Conservation (phyloP, 2,329 filamentous ascomycete genomes). For the Coleophoma eucalyptorum region DNA sequence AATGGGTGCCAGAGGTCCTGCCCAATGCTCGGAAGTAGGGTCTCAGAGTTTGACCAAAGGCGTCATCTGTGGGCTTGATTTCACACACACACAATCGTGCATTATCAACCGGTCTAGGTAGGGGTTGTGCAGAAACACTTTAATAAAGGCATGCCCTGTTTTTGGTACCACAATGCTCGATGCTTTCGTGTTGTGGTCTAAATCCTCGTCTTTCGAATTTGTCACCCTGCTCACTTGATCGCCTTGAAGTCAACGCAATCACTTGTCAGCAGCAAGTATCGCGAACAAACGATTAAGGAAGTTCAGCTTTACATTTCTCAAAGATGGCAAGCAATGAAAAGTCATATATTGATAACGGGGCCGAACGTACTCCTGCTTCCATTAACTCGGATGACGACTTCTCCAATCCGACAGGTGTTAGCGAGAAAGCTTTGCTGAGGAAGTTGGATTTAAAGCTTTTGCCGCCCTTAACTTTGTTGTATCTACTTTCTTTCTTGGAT, state of each 20-base stretch:
- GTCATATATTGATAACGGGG: not conserved
- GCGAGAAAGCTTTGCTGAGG: conserved; percentile 53
- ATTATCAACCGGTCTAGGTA: too few species aligned
- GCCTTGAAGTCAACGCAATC: too few species aligned
- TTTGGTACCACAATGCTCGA: too few species aligned
- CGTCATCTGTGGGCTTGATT: not conserved
- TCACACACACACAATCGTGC: not conserved
- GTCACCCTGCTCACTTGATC: too few species aligned
- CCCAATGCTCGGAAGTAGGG: too few species aligned
- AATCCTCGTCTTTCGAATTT: too few species aligned
- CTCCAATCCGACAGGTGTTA: conserved; percentile 30
- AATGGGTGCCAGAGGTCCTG: too few species aligned
- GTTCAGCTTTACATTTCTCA: not conserved
- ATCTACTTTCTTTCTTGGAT: conserved; percentile 53
- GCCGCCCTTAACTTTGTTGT: conserved; percentile 50
- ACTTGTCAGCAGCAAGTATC: too few species aligned
- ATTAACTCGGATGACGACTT: conserved; percentile 11
- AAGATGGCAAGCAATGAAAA: not conserved
- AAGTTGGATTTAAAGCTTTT: conserved; percentile 50
- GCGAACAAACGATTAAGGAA: too few species aligned
- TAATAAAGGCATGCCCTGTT: too few species aligned
- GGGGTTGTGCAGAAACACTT: too few species aligned
- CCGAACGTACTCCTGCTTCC: not conserved
- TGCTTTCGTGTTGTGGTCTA: too few species aligned
- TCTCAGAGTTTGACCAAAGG: not conserved